Percentiles rank a stretch among this genome's conserved stretches.
Evolutionary conservation across 1,139 yeast species (phyloP).

Genomic region (Nakaseomyces uthaithaninus): DNA sequence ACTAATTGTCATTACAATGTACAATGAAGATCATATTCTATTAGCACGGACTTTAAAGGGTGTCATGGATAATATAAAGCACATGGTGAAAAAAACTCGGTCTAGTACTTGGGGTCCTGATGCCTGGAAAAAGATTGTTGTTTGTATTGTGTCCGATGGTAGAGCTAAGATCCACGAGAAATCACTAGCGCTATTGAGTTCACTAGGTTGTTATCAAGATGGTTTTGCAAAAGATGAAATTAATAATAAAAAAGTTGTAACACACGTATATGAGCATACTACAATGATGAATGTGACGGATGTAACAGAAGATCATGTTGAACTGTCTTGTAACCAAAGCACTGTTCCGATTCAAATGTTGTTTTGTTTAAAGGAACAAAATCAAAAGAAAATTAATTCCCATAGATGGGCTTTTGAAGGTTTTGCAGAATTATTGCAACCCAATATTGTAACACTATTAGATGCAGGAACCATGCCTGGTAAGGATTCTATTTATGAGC

Average conservation of each 20-base stretch:
- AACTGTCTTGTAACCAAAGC: slow-evolving; percentile 39
- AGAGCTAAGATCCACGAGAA: slow-evolving; percentile 82
- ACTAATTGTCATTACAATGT: slow-evolving; percentile 84
- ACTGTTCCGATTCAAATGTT: slow-evolving; percentile 85
- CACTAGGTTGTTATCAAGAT: slow-evolving; percentile 92
- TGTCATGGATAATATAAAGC: slow-evolving; percentile 83
- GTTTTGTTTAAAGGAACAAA: slow-evolving; percentile 79
- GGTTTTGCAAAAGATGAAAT: slow-evolving; percentile 88
- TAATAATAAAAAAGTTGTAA: slow-evolving; percentile 76
- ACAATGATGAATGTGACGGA: slow-evolving; percentile 56
- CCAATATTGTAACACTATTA: slow-evolving; percentile 72
- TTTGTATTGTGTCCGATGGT: slow-evolving; percentile 86
- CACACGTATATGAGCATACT: slow-evolving; percentile 88
- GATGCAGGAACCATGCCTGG: slow-evolving; percentile 97
- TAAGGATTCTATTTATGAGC: slow-evolving; percentile 66
- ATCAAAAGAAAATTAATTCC: slow-evolving; percentile 86
- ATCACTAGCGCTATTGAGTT: slow-evolving; percentile 75
- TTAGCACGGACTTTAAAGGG: slow-evolving; percentile 90
- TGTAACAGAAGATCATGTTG: slow-evolving; percentile 57
- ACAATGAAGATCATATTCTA: slow-evolving; percentile 83
- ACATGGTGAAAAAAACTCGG: slow-evolving; percentile 62
- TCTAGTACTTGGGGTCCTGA: slow-evolving; percentile 76
- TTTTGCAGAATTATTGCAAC: slow-evolving; percentile 76
- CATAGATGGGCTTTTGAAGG: slow-evolving; percentile 97
- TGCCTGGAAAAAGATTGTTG: slow-evolving; percentile 90